Evolutionary conservation across 768 basidiomycete species (phyloP).

Genomic region (Boletus rubescentipes): DNA sequence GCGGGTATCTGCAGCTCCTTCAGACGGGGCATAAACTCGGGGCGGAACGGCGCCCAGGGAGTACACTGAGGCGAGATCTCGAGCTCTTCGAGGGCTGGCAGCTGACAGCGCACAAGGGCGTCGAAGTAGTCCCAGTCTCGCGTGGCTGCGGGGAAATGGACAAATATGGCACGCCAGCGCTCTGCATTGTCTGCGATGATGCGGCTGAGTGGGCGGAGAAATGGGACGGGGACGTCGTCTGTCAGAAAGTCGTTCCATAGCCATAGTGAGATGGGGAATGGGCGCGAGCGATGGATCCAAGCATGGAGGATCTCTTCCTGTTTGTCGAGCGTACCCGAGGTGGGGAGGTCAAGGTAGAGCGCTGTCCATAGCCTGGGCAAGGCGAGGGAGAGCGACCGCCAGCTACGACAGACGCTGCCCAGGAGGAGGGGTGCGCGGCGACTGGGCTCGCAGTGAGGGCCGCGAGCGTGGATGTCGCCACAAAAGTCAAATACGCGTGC

Average conservation of each 20-base stretch:
- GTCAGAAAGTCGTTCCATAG: constrained; percentile 34
- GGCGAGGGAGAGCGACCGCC: constrained; percentile 28
- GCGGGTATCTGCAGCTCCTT: constrained; percentile 31
- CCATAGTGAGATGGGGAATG: constrained; percentile 27
- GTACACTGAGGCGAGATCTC: constrained; percentile 33
- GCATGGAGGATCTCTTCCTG: constrained; percentile 26
- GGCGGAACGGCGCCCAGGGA: constrained; percentile 31
- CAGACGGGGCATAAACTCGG: constrained; percentile 25
- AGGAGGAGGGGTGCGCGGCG: constrained; percentile 30
- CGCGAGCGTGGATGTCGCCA: constrained; percentile 26
- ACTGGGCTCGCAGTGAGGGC: constrained; percentile 31
- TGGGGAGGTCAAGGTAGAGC: constrained; percentile 31
- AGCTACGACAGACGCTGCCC: constrained; percentile 29
- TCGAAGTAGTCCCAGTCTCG: constrained; percentile 29
- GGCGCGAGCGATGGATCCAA: constrained; percentile 30
- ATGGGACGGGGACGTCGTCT: constrained; percentile 28
- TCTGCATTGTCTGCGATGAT: constrained; percentile 24
- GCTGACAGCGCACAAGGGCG: constrained; percentile 21
- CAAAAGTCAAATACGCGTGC: constrained; percentile 34
- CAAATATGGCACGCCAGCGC: constrained; percentile 32
- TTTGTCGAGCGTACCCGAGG: constrained; percentile 19
- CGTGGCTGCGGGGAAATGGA: constrained; percentile 30
- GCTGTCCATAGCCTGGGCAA: constrained; percentile 33
- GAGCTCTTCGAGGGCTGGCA: constrained; percentile 32
- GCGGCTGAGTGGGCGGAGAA: constrained; percentile 24